Percentiles rank a stretch among this genome's conserved stretches.
Conservation (phyloP, 73 alveolate genomes). For the Paramecium sonneborni region DNA sequence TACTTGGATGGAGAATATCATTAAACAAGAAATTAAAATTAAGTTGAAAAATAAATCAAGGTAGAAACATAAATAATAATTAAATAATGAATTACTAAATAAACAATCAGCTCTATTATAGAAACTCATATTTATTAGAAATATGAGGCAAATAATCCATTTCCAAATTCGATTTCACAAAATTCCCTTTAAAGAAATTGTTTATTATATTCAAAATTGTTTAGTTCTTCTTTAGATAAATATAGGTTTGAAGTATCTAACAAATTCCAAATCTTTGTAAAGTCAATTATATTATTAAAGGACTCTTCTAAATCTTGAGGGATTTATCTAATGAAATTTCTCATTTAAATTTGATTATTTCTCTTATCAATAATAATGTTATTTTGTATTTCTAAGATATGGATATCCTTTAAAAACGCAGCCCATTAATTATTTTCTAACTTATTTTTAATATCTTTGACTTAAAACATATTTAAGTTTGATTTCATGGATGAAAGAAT, state of each 20-base stretch:
- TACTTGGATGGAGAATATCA: too few species aligned
- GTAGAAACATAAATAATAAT: neutral
- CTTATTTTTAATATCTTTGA: neutral
- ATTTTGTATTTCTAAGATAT: neutral
- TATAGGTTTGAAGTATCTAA: neutral
- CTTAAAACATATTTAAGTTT: neutral
- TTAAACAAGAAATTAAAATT: too few species aligned
- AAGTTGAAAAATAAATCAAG: neutral
- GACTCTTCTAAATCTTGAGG: neutral
- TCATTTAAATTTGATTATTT: conserved; percentile 8
- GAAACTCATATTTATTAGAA: neutral
- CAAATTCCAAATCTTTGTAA: conserved; percentile 29
- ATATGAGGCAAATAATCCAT: conserved; percentile 8
- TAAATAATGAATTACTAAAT: neutral
- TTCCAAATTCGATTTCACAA: neutral
- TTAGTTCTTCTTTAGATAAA: neutral
- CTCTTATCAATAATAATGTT: neutral
- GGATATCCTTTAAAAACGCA: neutral
- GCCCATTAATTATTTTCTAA: conserved; percentile 40
- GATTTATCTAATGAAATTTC: conserved; percentile 5
- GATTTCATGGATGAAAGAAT: neutral
- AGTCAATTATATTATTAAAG: neutral
- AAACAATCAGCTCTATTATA: neutral
- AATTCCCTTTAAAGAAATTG: neutral
- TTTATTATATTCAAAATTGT: neutral